A percentile compares a stretch with the other conserved stretches of the same genome.
phyloP scores from a whole-genome alignment of 2,329 filamentous ascomycete genomes.

The Aspergillus sclerotialis region DNA sequence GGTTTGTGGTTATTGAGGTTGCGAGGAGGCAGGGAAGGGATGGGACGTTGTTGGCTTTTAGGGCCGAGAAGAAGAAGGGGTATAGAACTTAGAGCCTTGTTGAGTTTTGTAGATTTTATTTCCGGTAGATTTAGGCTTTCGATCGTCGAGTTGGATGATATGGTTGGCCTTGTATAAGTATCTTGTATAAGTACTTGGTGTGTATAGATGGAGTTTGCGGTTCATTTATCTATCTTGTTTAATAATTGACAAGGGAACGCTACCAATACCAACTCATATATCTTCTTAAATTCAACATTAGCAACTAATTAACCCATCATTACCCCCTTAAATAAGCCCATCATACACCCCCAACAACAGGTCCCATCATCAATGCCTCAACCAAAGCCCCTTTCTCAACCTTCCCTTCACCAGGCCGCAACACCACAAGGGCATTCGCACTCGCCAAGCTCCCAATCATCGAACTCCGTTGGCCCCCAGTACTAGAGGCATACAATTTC shows the following conservation, averaged over 20 bases:
- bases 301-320: too few relatives aligned
- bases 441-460: constrained; percentile 80
- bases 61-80: constrained; percentile 46
- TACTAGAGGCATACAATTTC: constrained; percentile 66
- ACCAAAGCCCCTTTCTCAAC: constrained; percentile 63
- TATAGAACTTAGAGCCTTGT: constrained; percentile 38
- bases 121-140: neutral
- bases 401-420: constrained; percentile 42
- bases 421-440: constrained; percentile 77
- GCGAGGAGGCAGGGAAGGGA: constrained; percentile 65
- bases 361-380: constrained; percentile 72
- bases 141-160: neutral
- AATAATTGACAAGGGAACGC: too few relatives aligned
- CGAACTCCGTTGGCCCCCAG: constrained; percentile 79
- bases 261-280: too few relatives aligned
- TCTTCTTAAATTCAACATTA: too few relatives aligned
- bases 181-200: neutral
- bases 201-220: too few relatives aligned
- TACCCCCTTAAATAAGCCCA: too few relatives aligned
- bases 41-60: constrained; percentile 47
- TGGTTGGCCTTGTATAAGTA: constrained; percentile 3
- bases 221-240: too few relatives aligned
- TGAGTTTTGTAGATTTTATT: constrained; percentile 10
- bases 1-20: constrained; percentile 82
- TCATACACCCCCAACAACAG: constrained; percentile 25